Conservation (phyloP, 106 monocot genomes). For the Platanthera zijinensis region DNA sequence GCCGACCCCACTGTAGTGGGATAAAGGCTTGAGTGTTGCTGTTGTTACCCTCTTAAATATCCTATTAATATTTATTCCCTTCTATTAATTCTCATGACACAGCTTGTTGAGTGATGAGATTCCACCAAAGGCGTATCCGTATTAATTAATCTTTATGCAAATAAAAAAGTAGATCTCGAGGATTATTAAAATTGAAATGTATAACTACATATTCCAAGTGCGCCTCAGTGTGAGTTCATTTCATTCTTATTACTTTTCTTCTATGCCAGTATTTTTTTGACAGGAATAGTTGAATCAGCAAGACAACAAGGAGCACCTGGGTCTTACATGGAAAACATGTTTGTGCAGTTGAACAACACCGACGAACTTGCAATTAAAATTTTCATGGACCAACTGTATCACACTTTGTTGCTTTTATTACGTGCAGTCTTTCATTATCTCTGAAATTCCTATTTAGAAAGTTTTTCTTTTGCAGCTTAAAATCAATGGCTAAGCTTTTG, state of each 20-base stretch:
- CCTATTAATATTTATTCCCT: too few species aligned
- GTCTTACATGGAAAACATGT: constrained; percentile 8
- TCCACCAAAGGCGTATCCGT: too few species aligned
- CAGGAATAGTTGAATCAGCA: constrained; percentile 20
- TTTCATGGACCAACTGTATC: constrained; percentile 38
- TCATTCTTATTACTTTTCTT: neutral
- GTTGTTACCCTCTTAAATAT: too few species aligned
- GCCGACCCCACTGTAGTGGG: too few species aligned
- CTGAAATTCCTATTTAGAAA: neutral
- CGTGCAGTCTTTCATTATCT: neutral
- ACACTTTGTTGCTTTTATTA: neutral
- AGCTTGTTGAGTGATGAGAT: too few species aligned
- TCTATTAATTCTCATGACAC: too few species aligned
- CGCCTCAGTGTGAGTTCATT: neutral
- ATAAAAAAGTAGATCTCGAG: too few species aligned
- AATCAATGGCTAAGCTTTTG: constrained; percentile 34
- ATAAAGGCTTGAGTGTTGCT: too few species aligned
- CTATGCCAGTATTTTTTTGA: constrained; percentile 25
- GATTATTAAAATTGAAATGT: neutral
- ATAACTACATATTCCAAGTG: neutral
- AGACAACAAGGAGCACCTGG: neutral
- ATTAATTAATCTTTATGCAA: too few species aligned
- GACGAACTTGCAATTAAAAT: constrained; percentile 30
- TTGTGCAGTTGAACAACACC: constrained; percentile 9
- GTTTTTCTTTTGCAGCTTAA: constrained; percentile 22